These are phyloP conservation scores for Amaranthus hypochondriacus DNA, from an alignment of 148 eudicot genomes.

Conservation along the genomic window DNA sequence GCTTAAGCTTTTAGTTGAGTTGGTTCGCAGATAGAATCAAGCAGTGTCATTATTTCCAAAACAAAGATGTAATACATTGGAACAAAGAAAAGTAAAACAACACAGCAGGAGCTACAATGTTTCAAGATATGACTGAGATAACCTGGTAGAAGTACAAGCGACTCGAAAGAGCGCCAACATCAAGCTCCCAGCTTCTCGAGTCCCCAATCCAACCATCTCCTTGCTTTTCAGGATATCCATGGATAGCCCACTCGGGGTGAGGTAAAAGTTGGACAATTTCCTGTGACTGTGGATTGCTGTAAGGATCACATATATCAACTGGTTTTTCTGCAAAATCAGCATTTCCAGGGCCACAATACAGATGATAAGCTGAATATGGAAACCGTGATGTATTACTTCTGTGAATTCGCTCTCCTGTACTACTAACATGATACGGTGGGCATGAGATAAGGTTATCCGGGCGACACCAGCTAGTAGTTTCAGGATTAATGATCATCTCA, in stretches of 20 bases:
- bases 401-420: conserved; percentile 27
- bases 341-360: conserved; percentile 53
- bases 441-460: conserved; percentile 28
- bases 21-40: no score
- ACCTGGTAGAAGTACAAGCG: conserved; percentile 40
- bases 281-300: conserved; percentile 40
- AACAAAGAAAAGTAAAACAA: no score
- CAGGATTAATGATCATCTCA: conserved; percentile 55
- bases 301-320: conserved; percentile 35
- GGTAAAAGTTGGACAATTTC: conserved; percentile 39
- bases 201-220: conserved; percentile 46
- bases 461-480: conserved; percentile 37
- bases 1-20: no score
- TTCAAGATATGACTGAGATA: background rate
- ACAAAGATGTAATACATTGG: no score
- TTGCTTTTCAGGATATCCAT: conserved; percentile 34
- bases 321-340: conserved; percentile 34
- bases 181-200: conserved; percentile 33
- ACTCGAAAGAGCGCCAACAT: conserved; percentile 30
- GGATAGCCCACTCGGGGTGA: conserved; percentile 37
- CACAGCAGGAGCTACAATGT: no score
- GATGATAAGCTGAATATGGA: conserved; percentile 50
- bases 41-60: no score
- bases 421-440: conserved; percentile 42
- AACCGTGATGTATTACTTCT: conserved; percentile 35